phyloP scores from a whole-genome alignment of 2,329 filamentous ascomycete species.

The Penicillium sp. region DNA sequence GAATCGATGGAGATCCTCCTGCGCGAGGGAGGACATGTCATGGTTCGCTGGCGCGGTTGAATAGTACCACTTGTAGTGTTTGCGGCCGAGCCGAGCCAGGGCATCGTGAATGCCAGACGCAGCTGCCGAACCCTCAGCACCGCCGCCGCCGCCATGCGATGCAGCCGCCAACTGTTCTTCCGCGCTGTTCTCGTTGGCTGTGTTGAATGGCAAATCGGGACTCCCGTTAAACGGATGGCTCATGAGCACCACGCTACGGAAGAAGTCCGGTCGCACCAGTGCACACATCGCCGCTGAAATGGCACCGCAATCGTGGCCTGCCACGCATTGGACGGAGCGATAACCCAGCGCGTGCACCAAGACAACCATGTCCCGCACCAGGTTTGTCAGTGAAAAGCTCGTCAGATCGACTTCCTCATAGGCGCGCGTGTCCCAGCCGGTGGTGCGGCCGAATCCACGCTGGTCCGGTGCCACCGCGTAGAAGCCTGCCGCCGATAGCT shows the following conservation, averaged over 20 bases:
- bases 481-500: conserved; percentile 59
- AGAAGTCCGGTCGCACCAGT: conserved; percentile 63
- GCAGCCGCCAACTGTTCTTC: conserved; percentile 3
- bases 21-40: conserved; percentile 35
- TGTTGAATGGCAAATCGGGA: conserved; percentile 50
- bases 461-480: conserved; percentile 67
- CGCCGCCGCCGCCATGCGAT: conserved; percentile 9
- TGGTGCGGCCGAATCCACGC: conserved; percentile 65
- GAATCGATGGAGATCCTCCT: conserved; percentile 57
- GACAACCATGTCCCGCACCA: conserved; percentile 61
- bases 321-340: conserved; percentile 55
- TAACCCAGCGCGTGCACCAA: conserved; percentile 62
- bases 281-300: conserved; percentile 59
- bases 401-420: conserved; percentile 55
- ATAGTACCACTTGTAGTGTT: conserved; percentile 66
- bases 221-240: conserved; percentile 62
- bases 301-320: conserved; percentile 67
- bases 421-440: conserved; percentile 54
- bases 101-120: conserved; percentile 55
- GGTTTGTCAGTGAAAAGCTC: conserved; percentile 56
- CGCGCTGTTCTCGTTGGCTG: conserved; percentile 29
- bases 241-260: conserved; percentile 61
- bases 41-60: conserved; percentile 36
- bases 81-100: conserved; percentile 55
- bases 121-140: conserved; percentile 17